These are phyloP conservation scores for Fusarium sp. DNA, from an alignment of 2,329 filamentous ascomycete species.

Conservation along the genomic window DNA sequence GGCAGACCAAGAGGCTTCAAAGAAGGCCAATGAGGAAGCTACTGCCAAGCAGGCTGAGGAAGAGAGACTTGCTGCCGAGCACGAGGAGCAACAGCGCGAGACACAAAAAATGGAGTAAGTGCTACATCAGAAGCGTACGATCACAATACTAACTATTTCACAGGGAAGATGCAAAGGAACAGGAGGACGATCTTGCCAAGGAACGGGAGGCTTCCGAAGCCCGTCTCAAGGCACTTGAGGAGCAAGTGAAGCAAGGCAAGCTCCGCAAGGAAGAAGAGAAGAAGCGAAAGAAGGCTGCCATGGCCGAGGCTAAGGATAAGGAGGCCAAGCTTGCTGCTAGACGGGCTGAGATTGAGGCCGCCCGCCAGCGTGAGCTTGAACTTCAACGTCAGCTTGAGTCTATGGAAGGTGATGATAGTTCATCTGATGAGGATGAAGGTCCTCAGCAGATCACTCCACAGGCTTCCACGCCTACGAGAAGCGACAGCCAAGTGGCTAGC, in stretches of 20 bases:
- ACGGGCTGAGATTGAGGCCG: slow-evolving; percentile 90
- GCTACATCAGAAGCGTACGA: background rate
- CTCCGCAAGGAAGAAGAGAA: slow-evolving; percentile 97
- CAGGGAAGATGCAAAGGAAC: slow-evolving; percentile 77
- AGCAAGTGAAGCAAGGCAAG: slow-evolving; percentile 93
- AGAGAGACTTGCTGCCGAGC: slow-evolving; percentile 74
- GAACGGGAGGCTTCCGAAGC: slow-evolving; percentile 85
- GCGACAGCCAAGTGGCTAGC: slow-evolving; percentile 62
- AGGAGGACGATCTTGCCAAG: slow-evolving; percentile 82
- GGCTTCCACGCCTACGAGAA: slow-evolving; percentile 67
- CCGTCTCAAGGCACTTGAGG: slow-evolving; percentile 88
- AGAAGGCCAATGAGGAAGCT: slow-evolving; percentile 67
- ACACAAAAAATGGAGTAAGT: slow-evolving; percentile 86
- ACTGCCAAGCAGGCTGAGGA: slow-evolving; percentile 71
- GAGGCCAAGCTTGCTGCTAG: slow-evolving; percentile 86
- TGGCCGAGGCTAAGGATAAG: slow-evolving; percentile 87
- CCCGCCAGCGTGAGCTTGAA: slow-evolving; percentile 88
- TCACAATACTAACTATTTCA: slow-evolving; percentile 42
- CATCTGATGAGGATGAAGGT: slow-evolving; percentile 84
- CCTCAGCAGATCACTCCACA: slow-evolving; percentile 75
- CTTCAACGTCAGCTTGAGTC: slow-evolving; percentile 87
- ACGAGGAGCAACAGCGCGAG: slow-evolving; percentile 78
- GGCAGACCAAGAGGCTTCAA: slow-evolving; percentile 64
- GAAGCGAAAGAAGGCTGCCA: slow-evolving; percentile 87
- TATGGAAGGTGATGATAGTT: slow-evolving; percentile 77